Percentiles rank a stretch among this genome's conserved stretches.
Conservation (phyloP, 441 rosid species). For the Macaranga tanarius region DNA sequence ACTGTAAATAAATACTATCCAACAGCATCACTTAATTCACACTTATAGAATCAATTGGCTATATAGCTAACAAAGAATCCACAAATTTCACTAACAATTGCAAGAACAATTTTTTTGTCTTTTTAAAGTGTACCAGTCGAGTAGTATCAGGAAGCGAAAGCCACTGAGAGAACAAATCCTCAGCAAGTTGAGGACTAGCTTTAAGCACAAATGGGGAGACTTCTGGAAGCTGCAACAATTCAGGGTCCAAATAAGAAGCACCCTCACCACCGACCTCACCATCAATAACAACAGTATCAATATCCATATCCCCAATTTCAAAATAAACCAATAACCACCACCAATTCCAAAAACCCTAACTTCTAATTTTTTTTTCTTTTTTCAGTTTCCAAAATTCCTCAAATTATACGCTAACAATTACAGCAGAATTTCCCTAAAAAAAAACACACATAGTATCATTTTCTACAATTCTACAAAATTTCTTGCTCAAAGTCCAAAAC, state of each 20-base stretch:
- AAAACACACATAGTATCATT: no score
- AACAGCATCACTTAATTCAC: neutral
- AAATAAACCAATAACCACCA: neutral
- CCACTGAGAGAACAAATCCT: slow-evolving; percentile 75
- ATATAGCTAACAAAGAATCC: neutral
- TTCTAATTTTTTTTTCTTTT: no score
- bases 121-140: slow-evolving; percentile 53
- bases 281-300: slow-evolving; percentile 33
- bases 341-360: slow-evolving; percentile 13
- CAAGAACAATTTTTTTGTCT: no score
- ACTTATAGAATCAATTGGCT: neutral
- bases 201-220: slow-evolving; percentile 58
- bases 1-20: neutral
- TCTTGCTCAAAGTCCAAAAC: no score
- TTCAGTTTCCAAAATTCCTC: no score
- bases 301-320: slow-evolving; percentile 35
- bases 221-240: slow-evolving; percentile 70
- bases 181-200: slow-evolving; percentile 49
- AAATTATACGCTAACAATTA: neutral
- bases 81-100: no score
- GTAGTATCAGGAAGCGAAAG: slow-evolving; percentile 73
- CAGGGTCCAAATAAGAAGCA: slow-evolving; percentile 54
- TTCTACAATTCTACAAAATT: no score
- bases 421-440: neutral
- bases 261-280: slow-evolving; percentile 29